Evolutionary conservation across 768 basidiomycete species (phyloP), one percentile per base, ranked within the genome.

Genomic region (Pleurotus cornucopiae): DNA sequence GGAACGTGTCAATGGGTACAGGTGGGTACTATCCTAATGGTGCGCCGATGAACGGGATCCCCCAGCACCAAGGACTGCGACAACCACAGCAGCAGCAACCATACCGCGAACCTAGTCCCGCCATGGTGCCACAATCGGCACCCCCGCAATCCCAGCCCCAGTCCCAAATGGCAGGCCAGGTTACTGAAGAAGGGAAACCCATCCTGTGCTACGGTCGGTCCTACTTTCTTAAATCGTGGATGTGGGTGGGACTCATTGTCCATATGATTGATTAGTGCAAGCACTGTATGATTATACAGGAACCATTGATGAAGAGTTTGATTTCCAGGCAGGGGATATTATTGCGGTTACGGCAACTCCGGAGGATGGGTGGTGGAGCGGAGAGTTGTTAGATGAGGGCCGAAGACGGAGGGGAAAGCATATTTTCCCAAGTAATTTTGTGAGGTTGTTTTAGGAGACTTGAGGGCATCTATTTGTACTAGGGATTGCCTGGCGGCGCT

Each of bases 341-440:
- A 97, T 98, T 61, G 95, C 94, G 5, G 95, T 98, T 7, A 95
- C 91, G 0, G 80, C 85, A 18, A 96, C 94, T 5, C 94, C 94
- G 4, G 94, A 94, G 63, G 95, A 97, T 64, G 96, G 96, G 1
- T 98, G 96, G 96, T 98, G 95, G 96, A 89, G 85, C 55, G 96
- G 96, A 20, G 87, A 89, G 62, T 69, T 93, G 57, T 71, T 92
- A n/a, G 88, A 91, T 59, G 89, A 91, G 62, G 75, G 77, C 26
- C 72, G 91, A 61, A 76, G 90, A 60, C 80, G 86, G 60, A 75
- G 77, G 13, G 90, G 90, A 30, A 76, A 85, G 55, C 83, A 89
- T 65, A 82, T 91, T 52, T 93, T 94, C 80, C 91, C 90, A 54
- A 92, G 90, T 70, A 93, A 93, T 67, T 93, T 91, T 71, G 90